These are phyloP conservation scores for Cairneyella variabilis DNA, from an alignment of 495 filamentous ascomycete genomes.

Conservation along the genomic window DNA sequence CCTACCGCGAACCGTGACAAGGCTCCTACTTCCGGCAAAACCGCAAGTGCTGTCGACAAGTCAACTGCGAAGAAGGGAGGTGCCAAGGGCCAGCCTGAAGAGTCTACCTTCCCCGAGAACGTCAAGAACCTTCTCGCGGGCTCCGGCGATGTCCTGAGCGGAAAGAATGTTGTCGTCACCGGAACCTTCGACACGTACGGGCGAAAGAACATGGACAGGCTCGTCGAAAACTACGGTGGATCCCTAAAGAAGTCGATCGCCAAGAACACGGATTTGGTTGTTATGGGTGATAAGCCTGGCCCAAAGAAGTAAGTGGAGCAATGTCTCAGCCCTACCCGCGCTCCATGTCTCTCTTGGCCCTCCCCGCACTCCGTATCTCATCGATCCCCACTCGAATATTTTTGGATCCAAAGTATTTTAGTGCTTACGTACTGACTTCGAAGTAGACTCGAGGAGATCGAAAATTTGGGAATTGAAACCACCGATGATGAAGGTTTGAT, in stretches of 20 bases:
- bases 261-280: constrained; percentile 11
- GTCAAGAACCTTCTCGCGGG: constrained; percentile 3
- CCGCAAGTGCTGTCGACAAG: constrained; percentile 3
- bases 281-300: constrained; percentile 14
- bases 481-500: constrained; percentile 9
- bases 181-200: constrained; percentile 6
- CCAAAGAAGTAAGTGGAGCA: constrained; percentile 10
- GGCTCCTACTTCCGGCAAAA: constrained; percentile 3
- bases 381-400: too few relatives aligned
- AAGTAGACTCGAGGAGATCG: constrained; percentile 5
- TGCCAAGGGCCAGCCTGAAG: neutral
- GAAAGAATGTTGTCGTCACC: constrained; percentile 10
- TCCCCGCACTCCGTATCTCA: too few relatives aligned
- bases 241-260: neutral
- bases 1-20: neutral
- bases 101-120: constrained; percentile 4
- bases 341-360: too few relatives aligned
- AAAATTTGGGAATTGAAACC: neutral
- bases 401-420: neutral
- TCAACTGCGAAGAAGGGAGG: neutral
- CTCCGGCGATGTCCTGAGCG: neutral
- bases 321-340: too few relatives aligned
- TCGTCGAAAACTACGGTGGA: constrained; percentile 9
- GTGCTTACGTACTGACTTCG: neutral
- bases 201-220: constrained; percentile 7